Base-by-base conservation (phyloP, 441 rosid species). In the Heliophila coronopifolia region DNA sequence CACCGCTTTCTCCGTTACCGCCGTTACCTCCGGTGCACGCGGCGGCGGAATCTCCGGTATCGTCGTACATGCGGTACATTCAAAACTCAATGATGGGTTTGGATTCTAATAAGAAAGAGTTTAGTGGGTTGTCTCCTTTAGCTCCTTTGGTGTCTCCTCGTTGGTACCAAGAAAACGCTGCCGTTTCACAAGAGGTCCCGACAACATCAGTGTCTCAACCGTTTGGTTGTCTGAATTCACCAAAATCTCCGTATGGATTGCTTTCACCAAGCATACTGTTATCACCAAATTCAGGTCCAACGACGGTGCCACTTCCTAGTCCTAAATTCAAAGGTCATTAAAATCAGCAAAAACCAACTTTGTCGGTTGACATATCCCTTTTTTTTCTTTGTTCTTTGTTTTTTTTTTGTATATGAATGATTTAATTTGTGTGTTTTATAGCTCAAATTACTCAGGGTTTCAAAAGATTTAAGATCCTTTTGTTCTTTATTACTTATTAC, bases 21-120 rank as follows among this genome's bases (percentile, higher is more conserved):
- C 94, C 97, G 7, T 58, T 86, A 0, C 95, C 97, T 2, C 32
- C 90, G 0, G 95, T 86, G 2, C 89, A 77, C 63, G 84, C 80
- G 50, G 84, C 89, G 44, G 89, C 95, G 4, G 96, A 90, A 44
- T 90, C 96, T 7, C 98, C 98, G 0, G 86, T 90, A 5, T 86
- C 92, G 4, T 92, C 96, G 2, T 79, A 86, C 66, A 70, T 86
- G 96, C 81, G 96, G 3, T 73, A 57, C 59, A 74, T 84, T 40
- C 87, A 82, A 7, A 70, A 60, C 69, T 68, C 90, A 9, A 49
- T 65, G 54, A 22, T 73, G 10, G 11, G 41, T 2, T 24, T 55
- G 2, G 95, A 86, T 49, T 63, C 78, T 9, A 74, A 49, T 46
- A 49, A 58, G 5, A 74, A 65, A 41, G 76, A 70, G 12, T 73